Conservation (phyloP, 2,329 filamentous ascomycete genomes). For the Fusarium luffae region DNA sequence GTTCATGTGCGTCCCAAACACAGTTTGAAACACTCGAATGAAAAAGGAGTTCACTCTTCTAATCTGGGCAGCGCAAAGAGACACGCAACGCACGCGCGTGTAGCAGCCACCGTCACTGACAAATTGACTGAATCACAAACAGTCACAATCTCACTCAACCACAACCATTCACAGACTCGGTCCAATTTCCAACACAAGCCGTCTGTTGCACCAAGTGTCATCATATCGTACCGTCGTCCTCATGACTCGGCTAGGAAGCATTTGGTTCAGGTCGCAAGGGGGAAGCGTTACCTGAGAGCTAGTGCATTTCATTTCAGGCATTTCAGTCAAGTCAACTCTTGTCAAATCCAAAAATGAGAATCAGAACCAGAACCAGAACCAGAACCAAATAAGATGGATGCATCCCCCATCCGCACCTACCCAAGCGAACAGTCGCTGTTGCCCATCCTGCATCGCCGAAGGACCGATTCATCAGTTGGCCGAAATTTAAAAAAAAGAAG, state of each 20-base stretch:
- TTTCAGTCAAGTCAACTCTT: background rate
- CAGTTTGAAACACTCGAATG: conserved; percentile 18
- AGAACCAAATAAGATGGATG: conserved; percentile 13
- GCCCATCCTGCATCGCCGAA: conserved; percentile 7
- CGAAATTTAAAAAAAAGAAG: conserved; percentile 1
- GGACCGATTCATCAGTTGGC: background rate
- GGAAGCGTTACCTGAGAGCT: conserved; percentile 6
- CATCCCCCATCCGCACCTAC: conserved; percentile 6
- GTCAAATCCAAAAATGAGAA: background rate
- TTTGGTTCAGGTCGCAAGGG: conserved; percentile 14
- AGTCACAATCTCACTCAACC: conserved; percentile 20
- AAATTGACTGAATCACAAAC: conserved; percentile 6
- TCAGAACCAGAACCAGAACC: background rate
- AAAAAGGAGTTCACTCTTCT: conserved; percentile 5
- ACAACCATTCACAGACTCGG: conserved; percentile 7
- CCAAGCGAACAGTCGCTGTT: background rate
- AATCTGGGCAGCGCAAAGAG: conserved; percentile 4
- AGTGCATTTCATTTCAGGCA: background rate
- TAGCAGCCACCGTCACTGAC: background rate
- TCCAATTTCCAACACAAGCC: conserved; percentile 7
- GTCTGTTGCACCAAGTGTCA: conserved; percentile 24
- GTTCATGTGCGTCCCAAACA: conserved; percentile 26
- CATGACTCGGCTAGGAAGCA: conserved; percentile 31
- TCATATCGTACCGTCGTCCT: conserved; percentile 8
- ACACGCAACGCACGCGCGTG: conserved; percentile 12